These are phyloP conservation scores for Puccinia polysora DNA, from an alignment of 1,284 basidiomycete genomes.

Conservation along the genomic window DNA sequence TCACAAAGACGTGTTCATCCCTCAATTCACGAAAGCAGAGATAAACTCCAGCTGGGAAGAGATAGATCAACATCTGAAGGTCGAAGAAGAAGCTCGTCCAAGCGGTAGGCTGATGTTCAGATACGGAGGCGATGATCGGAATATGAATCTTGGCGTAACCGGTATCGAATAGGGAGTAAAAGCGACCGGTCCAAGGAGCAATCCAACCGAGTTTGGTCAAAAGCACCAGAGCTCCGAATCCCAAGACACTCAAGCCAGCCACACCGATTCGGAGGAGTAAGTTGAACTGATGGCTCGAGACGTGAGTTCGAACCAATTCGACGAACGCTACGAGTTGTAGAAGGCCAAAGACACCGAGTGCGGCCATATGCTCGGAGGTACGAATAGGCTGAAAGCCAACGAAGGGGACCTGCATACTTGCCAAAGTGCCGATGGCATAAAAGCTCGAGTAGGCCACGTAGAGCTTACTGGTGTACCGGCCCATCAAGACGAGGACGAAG, in stretches of 20 bases:
- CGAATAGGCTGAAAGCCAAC: conserved; percentile 98
- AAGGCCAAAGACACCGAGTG: conserved; percentile 92
- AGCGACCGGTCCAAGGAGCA: conserved; percentile 97
- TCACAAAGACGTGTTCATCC: conserved; percentile 97
- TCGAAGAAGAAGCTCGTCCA: conserved; percentile 99
- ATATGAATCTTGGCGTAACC: conserved; percentile 96
- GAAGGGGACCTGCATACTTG: conserved; percentile 99
- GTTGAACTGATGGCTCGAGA: conserved; percentile 88
- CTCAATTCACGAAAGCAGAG: conserved; percentile 88
- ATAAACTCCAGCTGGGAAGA: conserved; percentile 94
- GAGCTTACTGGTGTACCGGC: conserved; percentile 83
- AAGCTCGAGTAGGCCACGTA: conserved; percentile 95
- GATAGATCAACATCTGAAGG: conserved; percentile 91
- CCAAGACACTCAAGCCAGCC: conserved; percentile 59
- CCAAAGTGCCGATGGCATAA: conserved; percentile 94
- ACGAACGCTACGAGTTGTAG: conserved; percentile 94
- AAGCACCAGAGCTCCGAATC: conserved; percentile 54
- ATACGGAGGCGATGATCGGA: conserved; percentile 97
- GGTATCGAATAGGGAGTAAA: conserved; percentile 99
- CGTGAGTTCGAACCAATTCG: conserved; percentile 78
- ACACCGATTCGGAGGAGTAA: conserved; percentile 67
- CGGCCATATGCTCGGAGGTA: conserved; percentile 98
- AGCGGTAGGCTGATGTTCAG: conserved; percentile 99
- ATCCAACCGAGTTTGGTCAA: conserved; percentile 94
- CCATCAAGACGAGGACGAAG: conserved; percentile 89